Percentiles rank a stretch among this genome's conserved stretches.
phyloP scores from a whole-genome alignment of 768 basidiomycete genomes.

The Cystobasidium tubakii region DNA sequence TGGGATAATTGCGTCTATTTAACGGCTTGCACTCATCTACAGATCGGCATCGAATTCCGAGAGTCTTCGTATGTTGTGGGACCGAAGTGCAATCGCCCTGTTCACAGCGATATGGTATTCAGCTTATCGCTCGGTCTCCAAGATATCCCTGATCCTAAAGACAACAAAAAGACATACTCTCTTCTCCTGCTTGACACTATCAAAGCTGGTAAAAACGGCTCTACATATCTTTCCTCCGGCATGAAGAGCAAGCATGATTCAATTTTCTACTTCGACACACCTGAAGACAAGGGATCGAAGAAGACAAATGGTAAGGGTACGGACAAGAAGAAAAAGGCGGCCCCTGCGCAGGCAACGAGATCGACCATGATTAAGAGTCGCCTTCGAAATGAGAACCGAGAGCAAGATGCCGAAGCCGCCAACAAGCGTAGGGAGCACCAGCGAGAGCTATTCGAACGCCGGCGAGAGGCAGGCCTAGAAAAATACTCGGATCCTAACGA shows the following conservation, averaged over 20 bases:
- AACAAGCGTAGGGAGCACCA: constrained; percentile 85
- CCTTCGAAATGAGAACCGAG: constrained; percentile 77
- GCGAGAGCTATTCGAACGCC: constrained; percentile 64
- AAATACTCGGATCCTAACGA: constrained; percentile 64
- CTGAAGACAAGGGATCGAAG: constrained; percentile 57
- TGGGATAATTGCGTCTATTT: background rate
- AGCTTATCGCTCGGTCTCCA: constrained; percentile 78
- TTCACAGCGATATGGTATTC: constrained; percentile 77
- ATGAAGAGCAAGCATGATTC: constrained; percentile 77
- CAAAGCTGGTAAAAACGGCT: constrained; percentile 60
- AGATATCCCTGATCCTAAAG: constrained; percentile 66
- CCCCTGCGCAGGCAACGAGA: constrained; percentile 44
- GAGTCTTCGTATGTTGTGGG: constrained; percentile 78
- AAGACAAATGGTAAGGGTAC: constrained; percentile 54
- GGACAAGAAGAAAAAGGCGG: constrained; percentile 52
- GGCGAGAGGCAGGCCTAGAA: constrained; percentile 73
- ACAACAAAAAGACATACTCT: constrained; percentile 72
- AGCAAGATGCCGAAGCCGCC: constrained; percentile 68
- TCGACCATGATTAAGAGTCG: constrained; percentile 68
- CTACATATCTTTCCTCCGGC: constrained; percentile 62
- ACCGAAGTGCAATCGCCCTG: constrained; percentile 64
- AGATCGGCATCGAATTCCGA: constrained; percentile 95
- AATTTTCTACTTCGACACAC: constrained; percentile 62
- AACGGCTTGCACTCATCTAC: background rate
- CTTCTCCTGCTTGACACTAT: constrained; percentile 84